phyloP scores from a whole-genome alignment of 164 flowering plant genomes.

The Aristolochia californica region DNA sequence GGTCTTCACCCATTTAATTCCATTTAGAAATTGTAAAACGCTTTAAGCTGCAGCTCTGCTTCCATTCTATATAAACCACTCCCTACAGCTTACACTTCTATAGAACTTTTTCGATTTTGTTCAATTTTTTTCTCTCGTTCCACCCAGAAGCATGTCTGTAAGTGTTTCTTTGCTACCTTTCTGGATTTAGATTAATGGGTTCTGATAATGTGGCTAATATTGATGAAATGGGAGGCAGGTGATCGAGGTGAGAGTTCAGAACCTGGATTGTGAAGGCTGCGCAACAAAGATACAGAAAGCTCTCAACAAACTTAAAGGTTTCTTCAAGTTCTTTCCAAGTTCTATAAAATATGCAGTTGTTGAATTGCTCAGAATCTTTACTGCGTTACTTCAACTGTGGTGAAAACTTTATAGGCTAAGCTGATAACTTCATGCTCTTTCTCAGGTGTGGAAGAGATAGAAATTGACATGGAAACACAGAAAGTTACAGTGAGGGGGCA shows the following conservation, averaged over 20 bases:
- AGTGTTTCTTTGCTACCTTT: background rate
- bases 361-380: no score
- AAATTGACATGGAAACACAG: constrained; percentile 62
- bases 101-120: background rate
- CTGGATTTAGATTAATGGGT: background rate
- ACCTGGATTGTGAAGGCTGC: constrained; percentile 73
- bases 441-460: constrained; percentile 67
- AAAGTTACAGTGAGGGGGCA: constrained; percentile 60
- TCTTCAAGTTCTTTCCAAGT: background rate
- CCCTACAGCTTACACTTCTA: background rate
- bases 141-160: constrained; percentile 9
- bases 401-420: no score
- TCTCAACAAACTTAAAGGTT: constrained; percentile 66
- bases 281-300: constrained; percentile 61
- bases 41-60: background rate
- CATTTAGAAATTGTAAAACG: no score
- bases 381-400: no score
- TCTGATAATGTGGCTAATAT: background rate
- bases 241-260: constrained; percentile 68
- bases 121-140: background rate
- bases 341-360: background rate
- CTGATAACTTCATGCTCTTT: no score
- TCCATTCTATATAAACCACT: background rate
- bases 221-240: constrained; percentile 19
- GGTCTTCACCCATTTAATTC: background rate